These are phyloP conservation scores for Lipomyces yamanashiensis DNA, from an alignment of 805 yeast species.

Conservation along the genomic window DNA sequence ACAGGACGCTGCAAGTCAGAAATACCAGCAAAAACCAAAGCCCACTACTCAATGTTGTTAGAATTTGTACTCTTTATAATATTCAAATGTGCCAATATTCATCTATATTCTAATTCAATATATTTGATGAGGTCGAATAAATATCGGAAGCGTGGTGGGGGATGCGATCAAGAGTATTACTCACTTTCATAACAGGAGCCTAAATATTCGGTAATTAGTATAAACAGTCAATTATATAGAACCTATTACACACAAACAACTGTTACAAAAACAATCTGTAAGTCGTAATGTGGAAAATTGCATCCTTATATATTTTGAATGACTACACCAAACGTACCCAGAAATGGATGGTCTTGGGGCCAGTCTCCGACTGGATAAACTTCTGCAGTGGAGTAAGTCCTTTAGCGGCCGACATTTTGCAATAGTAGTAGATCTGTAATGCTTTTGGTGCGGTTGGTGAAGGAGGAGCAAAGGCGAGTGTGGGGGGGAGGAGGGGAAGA, in stretches of 20 bases:
- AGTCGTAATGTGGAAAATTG: too few species aligned
- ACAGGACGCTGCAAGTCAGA: slow-evolving; percentile 89
- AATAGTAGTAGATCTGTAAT: not conserved
- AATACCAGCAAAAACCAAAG: slow-evolving; percentile 88
- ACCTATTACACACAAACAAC: too few species aligned
- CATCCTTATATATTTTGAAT: not conserved
- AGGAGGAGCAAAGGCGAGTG: not conserved
- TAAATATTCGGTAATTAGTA: slow-evolving; percentile 29
- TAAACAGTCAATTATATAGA: not conserved
- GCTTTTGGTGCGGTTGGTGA: not conserved
- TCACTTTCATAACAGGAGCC: slow-evolving; percentile 64
- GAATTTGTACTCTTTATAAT: slow-evolving; percentile 13
- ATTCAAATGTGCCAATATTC: slow-evolving; percentile 2
- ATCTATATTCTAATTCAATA: too few species aligned
- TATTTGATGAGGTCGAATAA: too few species aligned
- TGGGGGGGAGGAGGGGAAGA: not conserved
- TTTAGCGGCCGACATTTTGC: slow-evolving; percentile 15
- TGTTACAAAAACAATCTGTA: too few species aligned
- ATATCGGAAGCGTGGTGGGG: slow-evolving; percentile 8
- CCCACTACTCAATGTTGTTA: slow-evolving; percentile 61
- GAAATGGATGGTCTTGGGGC: slow-evolving; percentile 96
- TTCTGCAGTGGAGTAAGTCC: slow-evolving; percentile 54
- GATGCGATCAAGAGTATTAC: slow-evolving; percentile 24
- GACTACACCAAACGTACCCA: slow-evolving; percentile 64
- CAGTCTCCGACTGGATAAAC: slow-evolving; percentile 84